Conservation (phyloP, 2,329 filamentous ascomycete species). For the Dactylonectria macrodidyma region DNA sequence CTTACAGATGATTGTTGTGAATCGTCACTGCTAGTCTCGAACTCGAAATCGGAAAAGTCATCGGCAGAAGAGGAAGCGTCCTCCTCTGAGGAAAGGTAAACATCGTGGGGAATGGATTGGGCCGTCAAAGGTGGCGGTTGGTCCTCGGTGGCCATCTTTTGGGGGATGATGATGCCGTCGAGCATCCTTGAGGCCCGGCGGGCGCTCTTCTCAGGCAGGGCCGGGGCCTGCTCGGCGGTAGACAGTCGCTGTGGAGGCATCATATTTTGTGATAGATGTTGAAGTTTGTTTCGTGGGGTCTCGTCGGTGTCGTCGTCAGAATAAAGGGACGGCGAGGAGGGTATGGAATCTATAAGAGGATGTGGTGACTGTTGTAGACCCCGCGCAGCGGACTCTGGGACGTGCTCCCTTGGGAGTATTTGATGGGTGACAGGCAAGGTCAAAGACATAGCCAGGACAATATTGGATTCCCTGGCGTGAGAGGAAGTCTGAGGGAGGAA, state of each 20-base stretch:
- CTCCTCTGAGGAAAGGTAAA: constrained; percentile 77
- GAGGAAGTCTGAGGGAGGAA: constrained; percentile 24
- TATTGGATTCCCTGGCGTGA: constrained; percentile 27
- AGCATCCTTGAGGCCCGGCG: constrained; percentile 62
- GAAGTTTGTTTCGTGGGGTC: constrained; percentile 31
- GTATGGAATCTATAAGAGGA: constrained; percentile 47
- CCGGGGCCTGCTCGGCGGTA: constrained; percentile 53
- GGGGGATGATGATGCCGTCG: constrained; percentile 48
- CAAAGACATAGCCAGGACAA: constrained; percentile 43
- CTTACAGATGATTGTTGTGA: constrained; percentile 44
- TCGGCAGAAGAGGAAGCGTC: constrained; percentile 75
- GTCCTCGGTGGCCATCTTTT: constrained; percentile 50
- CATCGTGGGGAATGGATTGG: constrained; percentile 67
- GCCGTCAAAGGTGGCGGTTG: constrained; percentile 51
- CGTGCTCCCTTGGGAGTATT: constrained; percentile 39
- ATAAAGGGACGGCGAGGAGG: constrained; percentile 46
- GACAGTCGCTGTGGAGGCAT: constrained; percentile 45
- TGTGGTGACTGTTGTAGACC: constrained; percentile 35
- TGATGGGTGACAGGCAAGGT: constrained; percentile 42
- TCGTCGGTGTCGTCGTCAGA: constrained; percentile 44
- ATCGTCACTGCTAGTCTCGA: constrained; percentile 61
- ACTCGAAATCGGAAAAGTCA: constrained; percentile 70
- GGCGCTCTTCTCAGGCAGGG: constrained; percentile 66
- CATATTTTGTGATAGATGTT: constrained; percentile 45
- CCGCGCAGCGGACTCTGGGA: constrained; percentile 34